Percentiles rank a stretch among this genome's conserved stretches.
Evolutionary conservation across 257 asterid genomes (phyloP).

Genomic region (Ophiorrhiza pumila): DNA sequence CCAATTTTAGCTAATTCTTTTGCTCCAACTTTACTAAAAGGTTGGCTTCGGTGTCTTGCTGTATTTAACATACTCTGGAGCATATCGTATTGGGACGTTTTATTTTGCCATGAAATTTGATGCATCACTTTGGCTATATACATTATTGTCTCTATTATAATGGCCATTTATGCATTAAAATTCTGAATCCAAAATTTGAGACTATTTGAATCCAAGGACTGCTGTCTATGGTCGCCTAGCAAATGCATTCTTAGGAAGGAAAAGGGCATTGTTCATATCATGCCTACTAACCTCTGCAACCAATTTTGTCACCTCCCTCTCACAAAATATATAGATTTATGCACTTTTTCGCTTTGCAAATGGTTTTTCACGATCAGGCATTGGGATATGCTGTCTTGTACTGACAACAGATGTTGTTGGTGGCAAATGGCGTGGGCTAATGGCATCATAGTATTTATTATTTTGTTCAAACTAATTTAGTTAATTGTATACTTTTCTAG

Average conservation of each 20-base stretch:
- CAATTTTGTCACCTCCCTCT: slow-evolving; percentile 46
- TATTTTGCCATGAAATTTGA: too few relatives aligned
- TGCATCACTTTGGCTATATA: too few relatives aligned
- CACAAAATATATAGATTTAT: slow-evolving; percentile 58
- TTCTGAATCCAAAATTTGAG: not conserved
- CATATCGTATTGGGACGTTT: too few relatives aligned
- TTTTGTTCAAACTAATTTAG: too few relatives aligned
- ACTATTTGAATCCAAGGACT: not conserved
- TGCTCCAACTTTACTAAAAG: not conserved
- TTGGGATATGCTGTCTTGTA: slow-evolving; percentile 53
- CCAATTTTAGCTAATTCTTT: too few relatives aligned
- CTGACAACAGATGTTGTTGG: slow-evolving; percentile 59
- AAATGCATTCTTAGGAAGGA: slow-evolving; percentile 10
- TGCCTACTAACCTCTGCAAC: slow-evolving; percentile 51
- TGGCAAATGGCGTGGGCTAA: slow-evolving; percentile 50
- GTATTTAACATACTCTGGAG: too few relatives aligned
- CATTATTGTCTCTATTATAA: too few relatives aligned
- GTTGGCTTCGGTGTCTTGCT: not conserved
- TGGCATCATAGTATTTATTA: too few relatives aligned
- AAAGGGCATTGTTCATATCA: not conserved
- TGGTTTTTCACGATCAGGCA: slow-evolving; percentile 60
- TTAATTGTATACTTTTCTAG: too few relatives aligned
- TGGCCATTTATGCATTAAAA: too few relatives aligned
- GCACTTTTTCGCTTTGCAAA: slow-evolving; percentile 48
- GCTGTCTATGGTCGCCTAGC: not conserved